Evolutionary conservation across 192 early-diverging fungal genomes (phyloP), one percentile per base, ranked within the genome.

Genomic region (Dissophora globulifera): DNA sequence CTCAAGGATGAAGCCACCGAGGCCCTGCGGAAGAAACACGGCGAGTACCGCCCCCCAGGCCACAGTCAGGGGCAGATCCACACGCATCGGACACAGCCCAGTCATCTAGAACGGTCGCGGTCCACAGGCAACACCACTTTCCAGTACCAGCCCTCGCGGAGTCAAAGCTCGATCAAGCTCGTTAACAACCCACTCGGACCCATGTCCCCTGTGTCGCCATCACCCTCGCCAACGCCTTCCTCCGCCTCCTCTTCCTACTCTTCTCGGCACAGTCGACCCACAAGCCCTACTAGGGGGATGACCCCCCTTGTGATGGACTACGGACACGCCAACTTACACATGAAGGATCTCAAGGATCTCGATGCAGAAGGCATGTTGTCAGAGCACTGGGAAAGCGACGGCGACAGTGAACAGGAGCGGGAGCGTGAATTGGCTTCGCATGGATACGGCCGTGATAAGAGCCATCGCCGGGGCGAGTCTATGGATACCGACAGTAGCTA

Each of bases 11-110:
- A 60, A 29, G 72, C 72, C 35, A 59, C 60, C 33, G 72, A 76
- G 51, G 72, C 72, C 26, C 20, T 76, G 19, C 62, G 72, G 10
- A 50, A 52, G 27, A 76, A 76, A 32, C 72, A 76, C 48, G 72
- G 72, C 23, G 72, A 76, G 19, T 66, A 67, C 46, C 63, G 48
- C 31, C 63, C 72, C 13, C 72, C 72, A n/a, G 72, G 72, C 7
- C 72, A 76, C 23, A 56, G 35, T 17, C 58, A 57, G 8, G 72
- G 72, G 0, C 42, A 40, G 52, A 54, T 76, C 23, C 72, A 76
- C 46, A 76, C 63, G 8, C 72, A 76, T 43, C 54, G 63, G 12
- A 3, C 16, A 6, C 72, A 41, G 1, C 50, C 41, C 1, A 50
- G 67, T 23, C 72, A 66, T 41, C 42, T 76, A 11, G 72, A 76